Percentiles rank a stretch among this genome's conserved stretches.
Conservation (phyloP, 2,329 filamentous ascomycete species). For the Ampelomyces quisqualis region DNA sequence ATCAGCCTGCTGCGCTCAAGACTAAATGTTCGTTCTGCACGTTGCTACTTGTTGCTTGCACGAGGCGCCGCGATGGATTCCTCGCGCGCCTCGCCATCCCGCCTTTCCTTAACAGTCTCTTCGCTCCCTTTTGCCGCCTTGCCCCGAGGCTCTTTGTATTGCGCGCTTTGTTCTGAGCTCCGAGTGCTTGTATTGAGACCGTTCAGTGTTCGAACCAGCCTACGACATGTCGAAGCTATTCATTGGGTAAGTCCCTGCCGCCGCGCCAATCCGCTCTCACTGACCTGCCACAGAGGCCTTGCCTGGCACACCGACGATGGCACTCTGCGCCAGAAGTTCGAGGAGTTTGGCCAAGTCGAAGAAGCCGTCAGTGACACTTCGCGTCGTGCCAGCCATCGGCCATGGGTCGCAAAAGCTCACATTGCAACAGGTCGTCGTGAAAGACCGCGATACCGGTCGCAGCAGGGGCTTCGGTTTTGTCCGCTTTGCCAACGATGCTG, state of each 20-base stretch:
- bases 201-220: slow-evolving; percentile 39
- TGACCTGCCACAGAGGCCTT: slow-evolving; percentile 69
- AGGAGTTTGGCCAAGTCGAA: slow-evolving; percentile 85
- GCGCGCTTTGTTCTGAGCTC: slow-evolving; percentile 25
- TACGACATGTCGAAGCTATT: slow-evolving; percentile 86
- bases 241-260: slow-evolving; percentile 69
- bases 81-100: slow-evolving; percentile 24
- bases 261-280: slow-evolving; percentile 1
- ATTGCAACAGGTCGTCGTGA: slow-evolving; percentile 78
- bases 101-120: slow-evolving; percentile 19
- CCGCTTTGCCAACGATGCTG: slow-evolving; percentile 73
- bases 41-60: slow-evolving; percentile 36
- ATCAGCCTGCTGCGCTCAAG: slow-evolving; percentile 32
- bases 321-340: slow-evolving; percentile 85
- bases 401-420: slow-evolving; percentile 19
- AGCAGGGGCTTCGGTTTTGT: slow-evolving; percentile 98
- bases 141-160: slow-evolving; percentile 32
- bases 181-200: slow-evolving; percentile 45
- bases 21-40: slow-evolving; percentile 46
- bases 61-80: slow-evolving; percentile 34
- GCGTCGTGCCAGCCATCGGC: slow-evolving; percentile 1
- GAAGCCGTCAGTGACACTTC: slow-evolving; percentile 77
- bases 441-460: slow-evolving; percentile 93
- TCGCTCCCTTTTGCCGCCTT: slow-evolving; percentile 18
- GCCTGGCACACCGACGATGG: slow-evolving; percentile 96